phyloP scores from a whole-genome alignment of 1,139 yeast genomes.

The Yamadazyma membranifaciens region DNA sequence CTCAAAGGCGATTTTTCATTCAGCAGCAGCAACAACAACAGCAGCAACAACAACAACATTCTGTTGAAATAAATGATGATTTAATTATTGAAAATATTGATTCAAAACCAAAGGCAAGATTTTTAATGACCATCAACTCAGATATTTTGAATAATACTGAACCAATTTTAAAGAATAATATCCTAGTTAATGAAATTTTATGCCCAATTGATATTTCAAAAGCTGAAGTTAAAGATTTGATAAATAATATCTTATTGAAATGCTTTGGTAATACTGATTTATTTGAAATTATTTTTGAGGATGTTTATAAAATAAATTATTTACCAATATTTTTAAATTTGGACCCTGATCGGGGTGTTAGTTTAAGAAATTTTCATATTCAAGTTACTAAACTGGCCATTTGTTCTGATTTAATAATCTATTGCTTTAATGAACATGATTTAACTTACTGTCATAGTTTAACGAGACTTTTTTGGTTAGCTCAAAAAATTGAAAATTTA shows the following conservation, averaged over 20 bases:
- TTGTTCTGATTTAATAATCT: slow-evolving; percentile 68
- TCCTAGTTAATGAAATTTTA: slow-evolving; percentile 59
- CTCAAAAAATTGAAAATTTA: slow-evolving; percentile 33
- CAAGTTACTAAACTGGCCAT: slow-evolving; percentile 71
- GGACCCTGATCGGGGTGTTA: slow-evolving; percentile 68
- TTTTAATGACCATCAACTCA: slow-evolving; percentile 50
- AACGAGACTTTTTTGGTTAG: slow-evolving; percentile 52
- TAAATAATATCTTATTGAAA: slow-evolving; percentile 20
- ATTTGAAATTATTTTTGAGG: slow-evolving; percentile 31
- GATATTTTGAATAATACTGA: slow-evolving; percentile 7
- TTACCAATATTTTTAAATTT: slow-evolving; percentile 55
- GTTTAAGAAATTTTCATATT: slow-evolving; percentile 71
- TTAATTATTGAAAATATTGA: slow-evolving; percentile 2
- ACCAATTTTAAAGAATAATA: slow-evolving; percentile 56
- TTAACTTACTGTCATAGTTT: slow-evolving; percentile 23
- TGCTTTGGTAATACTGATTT: slow-evolving; percentile 16
- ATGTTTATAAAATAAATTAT: slow-evolving; percentile 42
- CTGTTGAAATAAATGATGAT: slow-evolving; percentile 2
- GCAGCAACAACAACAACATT: slow-evolving; percentile 9
- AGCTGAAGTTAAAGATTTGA: slow-evolving; percentile 27
- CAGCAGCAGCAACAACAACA: slow-evolving; percentile 23
- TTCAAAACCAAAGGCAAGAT: slow-evolving; percentile 23
- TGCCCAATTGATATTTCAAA: slow-evolving; percentile 42
- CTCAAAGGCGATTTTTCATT: slow-evolving; percentile 45
- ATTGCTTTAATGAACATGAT: slow-evolving; percentile 43